Percentiles rank a stretch among this genome's conserved stretches.
Evolutionary conservation across 768 basidiomycete species (phyloP).

Genomic region (Leccinum boreale): DNA sequence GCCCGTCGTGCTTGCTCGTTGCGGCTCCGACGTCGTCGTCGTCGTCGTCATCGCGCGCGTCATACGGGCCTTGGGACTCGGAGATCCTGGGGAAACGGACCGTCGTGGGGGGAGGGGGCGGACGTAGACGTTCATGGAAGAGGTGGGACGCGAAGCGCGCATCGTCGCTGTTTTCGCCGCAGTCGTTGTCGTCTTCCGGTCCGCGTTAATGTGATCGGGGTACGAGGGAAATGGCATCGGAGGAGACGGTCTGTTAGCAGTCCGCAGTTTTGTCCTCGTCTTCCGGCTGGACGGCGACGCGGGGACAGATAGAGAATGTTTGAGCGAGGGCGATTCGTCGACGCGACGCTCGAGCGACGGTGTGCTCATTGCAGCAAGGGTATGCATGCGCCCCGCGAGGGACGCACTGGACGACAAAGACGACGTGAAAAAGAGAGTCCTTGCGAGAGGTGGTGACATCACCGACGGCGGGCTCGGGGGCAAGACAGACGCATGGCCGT

Average conservation of each 20-base stretch:
- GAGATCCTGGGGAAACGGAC: slow-evolving; percentile 7
- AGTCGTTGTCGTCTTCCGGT: background rate
- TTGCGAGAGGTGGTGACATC: slow-evolving; percentile 55
- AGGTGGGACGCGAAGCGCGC: background rate
- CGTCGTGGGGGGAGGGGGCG: no score
- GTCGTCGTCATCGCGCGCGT: background rate
- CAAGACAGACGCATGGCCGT: slow-evolving; percentile 39
- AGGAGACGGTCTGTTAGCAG: background rate
- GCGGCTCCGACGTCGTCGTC: background rate
- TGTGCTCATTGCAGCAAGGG: background rate
- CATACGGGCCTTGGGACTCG: slow-evolving; percentile 5
- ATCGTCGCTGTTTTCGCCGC: background rate
- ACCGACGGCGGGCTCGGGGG: slow-evolving; percentile 56
- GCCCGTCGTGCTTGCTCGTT: slow-evolving; percentile 3
- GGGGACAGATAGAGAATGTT: slow-evolving; percentile 21
- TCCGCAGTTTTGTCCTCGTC: slow-evolving; percentile 3
- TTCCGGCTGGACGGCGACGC: slow-evolving; percentile 15
- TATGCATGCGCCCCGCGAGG: slow-evolving; percentile 6
- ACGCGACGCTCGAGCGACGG: background rate
- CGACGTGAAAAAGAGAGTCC: slow-evolving; percentile 50
- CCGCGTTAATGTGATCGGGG: background rate
- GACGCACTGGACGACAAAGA: slow-evolving; percentile 16
- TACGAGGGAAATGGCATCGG: slow-evolving; percentile 26
- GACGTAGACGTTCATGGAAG: background rate
- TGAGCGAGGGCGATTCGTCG: slow-evolving; percentile 4